Base-by-base conservation (phyloP, 768 basidiomycete species). In the Mycena galopus region DNA sequence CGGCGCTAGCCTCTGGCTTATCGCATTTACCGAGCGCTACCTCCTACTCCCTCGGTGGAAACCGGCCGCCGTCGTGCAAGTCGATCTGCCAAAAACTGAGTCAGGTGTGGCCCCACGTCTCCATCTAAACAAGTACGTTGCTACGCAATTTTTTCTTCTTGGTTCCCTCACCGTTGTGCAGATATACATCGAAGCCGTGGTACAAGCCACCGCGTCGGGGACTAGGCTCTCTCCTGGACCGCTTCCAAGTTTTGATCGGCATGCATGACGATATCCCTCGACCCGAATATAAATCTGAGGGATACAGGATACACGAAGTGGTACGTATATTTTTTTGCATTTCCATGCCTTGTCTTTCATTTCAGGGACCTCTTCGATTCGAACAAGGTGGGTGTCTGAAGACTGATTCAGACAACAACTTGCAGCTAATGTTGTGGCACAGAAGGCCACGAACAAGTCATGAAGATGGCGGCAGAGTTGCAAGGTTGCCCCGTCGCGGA, bases 301-400 rank as follows among this genome's bases (percentile, higher is more conserved):
- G 87, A 23, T 87, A 87, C 76, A 79, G 84, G 9, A 64, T 86
- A 16, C 84, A 86, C 73, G 85, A 87, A 76, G 67, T 87, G 77
- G 86, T 85, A 58, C 57, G 82, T 53, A 11, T 44, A 56, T 47
- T 19, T 29, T 37, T 66, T 57, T 25, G 39, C 7, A 37, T 21
- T n/a, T 37, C 27, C n/a, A 67, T 51, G 23, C 19, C 4, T 35
- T 30, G 32, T 37, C 21, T 21, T 42, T 3, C 16, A 47, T 37
- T 32, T 51, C 19, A 86, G 85, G 86, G 85, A 5, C 86, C 86
- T 29, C 21, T 78, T 21, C 74, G 73, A 39, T 82, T 78, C 65
- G 85, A 87, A 67, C 78, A 83, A 55, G 67, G 85, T 86, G 58
- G 16, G 80, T 77, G 19, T 56, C 21, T 42, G 33, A 12, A 21